Base-by-base conservation (phyloP, 2,329 filamentous ascomycete genomes). In the Fonsecaea pugnacius region DNA sequence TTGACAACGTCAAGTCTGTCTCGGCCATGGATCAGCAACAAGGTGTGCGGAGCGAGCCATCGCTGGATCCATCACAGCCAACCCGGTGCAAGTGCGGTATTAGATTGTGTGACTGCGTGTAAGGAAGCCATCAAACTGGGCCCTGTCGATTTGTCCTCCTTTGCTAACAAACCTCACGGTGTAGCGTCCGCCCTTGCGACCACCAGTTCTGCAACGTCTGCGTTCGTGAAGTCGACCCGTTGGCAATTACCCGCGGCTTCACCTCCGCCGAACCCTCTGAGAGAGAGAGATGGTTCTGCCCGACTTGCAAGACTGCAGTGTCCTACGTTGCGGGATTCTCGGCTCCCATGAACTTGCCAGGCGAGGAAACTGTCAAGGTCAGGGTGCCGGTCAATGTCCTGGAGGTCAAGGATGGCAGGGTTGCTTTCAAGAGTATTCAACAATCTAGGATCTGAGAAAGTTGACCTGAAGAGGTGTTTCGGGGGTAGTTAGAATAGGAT, bases 181-280 rank as follows among this genome's bases (percentile, higher is more conserved):
- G 33, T 14, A 53, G 51, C 10, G 27, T 53, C 14, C 51, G 30
- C 5, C 32, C 51, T 9, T 53, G 51, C 21, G 51, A 35, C 21
- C 51, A 53, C 12, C 51, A 53, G 32, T 35, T 53, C 27, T 53
- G 51, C 51, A 53, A 53, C 12, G 51, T 33, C 51, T 53, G 51
- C 51, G 27, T 53, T 16, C 51, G 51, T 9, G 51, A 32, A n/a
- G 14, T 53, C 10, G 51, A 53, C 51, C 51, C 24, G 27, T 33
- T 16, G 16, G 33, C 51, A 33, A 18, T 53, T 3, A 33, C 27
- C 27, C 3, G 27, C 14, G 12, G 27, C 27, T 33, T 53, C 51
- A 33, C 30, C 3, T 53, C 51, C 8, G 30, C n/a, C n/a, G 51
- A 53, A 30, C 51, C 51, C 10, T 6, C n/a, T 8, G 33, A 27